A percentile compares a stretch with the other conserved stretches of the same genome.
Evolutionary conservation across 352 stramenopile species (phyloP).

Genomic region (Globisporangium cystogenes): DNA sequence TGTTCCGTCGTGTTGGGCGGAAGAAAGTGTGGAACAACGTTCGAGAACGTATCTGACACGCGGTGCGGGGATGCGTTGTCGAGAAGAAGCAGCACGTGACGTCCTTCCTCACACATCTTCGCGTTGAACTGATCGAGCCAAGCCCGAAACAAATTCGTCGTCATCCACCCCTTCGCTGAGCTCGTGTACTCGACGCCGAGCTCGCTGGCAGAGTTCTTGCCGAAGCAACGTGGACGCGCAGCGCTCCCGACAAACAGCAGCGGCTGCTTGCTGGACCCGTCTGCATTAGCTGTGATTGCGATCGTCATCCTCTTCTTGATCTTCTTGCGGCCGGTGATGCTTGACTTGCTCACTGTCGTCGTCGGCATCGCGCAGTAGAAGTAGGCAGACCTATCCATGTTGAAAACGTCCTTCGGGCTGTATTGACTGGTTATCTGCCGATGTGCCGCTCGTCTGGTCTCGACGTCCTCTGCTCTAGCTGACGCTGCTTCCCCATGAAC

Average conservation of each 20-base stretch:
- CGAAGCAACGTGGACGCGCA: not conserved
- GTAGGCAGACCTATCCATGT: constrained; percentile 5
- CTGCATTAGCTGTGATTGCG: not conserved
- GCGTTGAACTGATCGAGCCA: not conserved
- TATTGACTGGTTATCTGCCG: constrained; percentile 1
- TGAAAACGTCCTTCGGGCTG: constrained; percentile 6
- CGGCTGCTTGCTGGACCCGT: not conserved
- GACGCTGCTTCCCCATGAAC: constrained; percentile 4
- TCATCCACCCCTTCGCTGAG: constrained; percentile 4
- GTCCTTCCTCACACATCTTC: no score
- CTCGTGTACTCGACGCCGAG: constrained; percentile 3
- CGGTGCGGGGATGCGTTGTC: no score
- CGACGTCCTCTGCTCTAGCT: not conserved
- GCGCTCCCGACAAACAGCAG: constrained; percentile 1
- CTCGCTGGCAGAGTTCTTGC: not conserved
- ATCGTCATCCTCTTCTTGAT: constrained; percentile 1
- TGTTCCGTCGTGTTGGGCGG: no score
- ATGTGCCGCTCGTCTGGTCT: not conserved
- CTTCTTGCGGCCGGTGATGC: not conserved
- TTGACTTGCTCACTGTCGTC: not conserved
- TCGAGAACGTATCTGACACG: no score
- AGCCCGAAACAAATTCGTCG: not conserved
- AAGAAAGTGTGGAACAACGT: no score
- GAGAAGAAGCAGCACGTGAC: no score
- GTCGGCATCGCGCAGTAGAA: constrained; percentile 1